Percentiles rank a stretch among this genome's conserved stretches.
These are phyloP conservation scores for Aspergillus saccharolyticus DNA, from an alignment of 495 filamentous ascomycete species.

Conservation along the genomic window DNA sequence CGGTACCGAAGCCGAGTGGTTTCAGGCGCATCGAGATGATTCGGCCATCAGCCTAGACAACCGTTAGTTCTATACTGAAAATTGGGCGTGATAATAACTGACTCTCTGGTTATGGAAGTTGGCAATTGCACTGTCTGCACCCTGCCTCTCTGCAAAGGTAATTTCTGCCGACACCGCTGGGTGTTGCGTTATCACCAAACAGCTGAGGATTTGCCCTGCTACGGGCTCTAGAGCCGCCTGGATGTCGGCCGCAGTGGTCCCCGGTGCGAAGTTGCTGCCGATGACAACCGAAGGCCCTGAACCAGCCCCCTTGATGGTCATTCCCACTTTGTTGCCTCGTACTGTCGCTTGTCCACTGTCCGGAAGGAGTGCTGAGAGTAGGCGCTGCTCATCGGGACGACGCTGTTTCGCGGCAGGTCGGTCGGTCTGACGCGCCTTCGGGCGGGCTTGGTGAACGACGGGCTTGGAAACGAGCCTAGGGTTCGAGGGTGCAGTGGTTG, in stretches of 20 bases:
- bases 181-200: conserved; percentile 60
- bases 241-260: conserved; percentile 92
- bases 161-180: conserved; percentile 87
- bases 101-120: conserved; percentile 87
- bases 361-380: conserved; percentile 31
- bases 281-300: conserved; percentile 69
- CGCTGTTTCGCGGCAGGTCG: conserved; percentile 28
- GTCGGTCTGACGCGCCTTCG: conserved; percentile 20
- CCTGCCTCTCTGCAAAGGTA: conserved; percentile 68
- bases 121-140: conserved; percentile 73
- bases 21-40: conserved; percentile 73
- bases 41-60: conserved; percentile 73
- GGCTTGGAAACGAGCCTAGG: conserved; percentile 26
- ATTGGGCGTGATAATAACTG: conserved; percentile 17
- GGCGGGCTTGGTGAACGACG: conserved; percentile 18
- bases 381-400: conserved; percentile 35
- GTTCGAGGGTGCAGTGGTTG: conserved; percentile 36
- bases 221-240: conserved; percentile 75
- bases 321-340: conserved; percentile 37
- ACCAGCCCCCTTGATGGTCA: conserved; percentile 79
- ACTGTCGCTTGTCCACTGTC: conserved; percentile 27
- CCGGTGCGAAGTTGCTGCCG: conserved; percentile 84
- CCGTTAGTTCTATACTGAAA: conserved; percentile 20
- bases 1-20: conserved; percentile 30
- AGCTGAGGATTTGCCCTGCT: conserved; percentile 65